A percentile compares a stretch with the other conserved stretches of the same genome.
Evolutionary conservation across 257 asterid genomes (phyloP).

Genomic region (Echites panduratus): DNA sequence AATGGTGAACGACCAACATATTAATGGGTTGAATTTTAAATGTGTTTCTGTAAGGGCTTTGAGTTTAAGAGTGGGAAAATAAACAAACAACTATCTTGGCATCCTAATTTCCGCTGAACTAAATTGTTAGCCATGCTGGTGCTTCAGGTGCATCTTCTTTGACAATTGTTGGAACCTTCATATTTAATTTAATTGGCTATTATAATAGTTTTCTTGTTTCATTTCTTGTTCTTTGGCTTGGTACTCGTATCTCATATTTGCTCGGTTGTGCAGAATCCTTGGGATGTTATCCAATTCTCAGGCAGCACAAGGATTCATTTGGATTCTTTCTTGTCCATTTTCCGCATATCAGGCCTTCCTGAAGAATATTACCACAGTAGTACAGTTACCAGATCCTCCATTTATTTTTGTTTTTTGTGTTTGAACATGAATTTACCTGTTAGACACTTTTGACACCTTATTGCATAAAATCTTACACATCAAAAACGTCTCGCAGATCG

Average conservation of each 20-base stretch:
- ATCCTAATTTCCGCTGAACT: too few relatives aligned
- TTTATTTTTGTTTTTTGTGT: slow-evolving; percentile 8
- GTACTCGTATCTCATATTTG: slow-evolving; percentile 13
- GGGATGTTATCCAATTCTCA: slow-evolving; percentile 87
- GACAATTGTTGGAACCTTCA: neutral
- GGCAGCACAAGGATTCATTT: slow-evolving; percentile 70
- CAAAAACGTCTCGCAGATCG: slow-evolving; percentile 48
- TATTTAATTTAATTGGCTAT: neutral
- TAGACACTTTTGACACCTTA: slow-evolving; percentile 5
- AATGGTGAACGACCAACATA: too few relatives aligned
- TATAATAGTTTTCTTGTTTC: neutral
- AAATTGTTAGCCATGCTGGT: neutral
- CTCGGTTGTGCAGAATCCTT: slow-evolving; percentile 75
- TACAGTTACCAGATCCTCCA: slow-evolving; percentile 30
- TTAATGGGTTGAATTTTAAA: too few relatives aligned
- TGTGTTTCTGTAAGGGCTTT: too few relatives aligned
- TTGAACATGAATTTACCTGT: neutral
- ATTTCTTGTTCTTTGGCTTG: slow-evolving; percentile 6
- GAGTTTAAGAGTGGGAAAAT: too few relatives aligned
- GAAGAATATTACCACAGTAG: slow-evolving; percentile 83
- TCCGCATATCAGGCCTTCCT: slow-evolving; percentile 82
- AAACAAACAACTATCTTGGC: too few relatives aligned
- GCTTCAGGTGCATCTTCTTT: neutral
- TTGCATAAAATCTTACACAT: slow-evolving; percentile 19
- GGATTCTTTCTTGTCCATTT: slow-evolving; percentile 87